Percentiles rank a stretch among this genome's conserved stretches.
Evolutionary conservation across 2,329 filamentous ascomycete genomes (phyloP).

Genomic region (Dichotomopilus funicola): DNA sequence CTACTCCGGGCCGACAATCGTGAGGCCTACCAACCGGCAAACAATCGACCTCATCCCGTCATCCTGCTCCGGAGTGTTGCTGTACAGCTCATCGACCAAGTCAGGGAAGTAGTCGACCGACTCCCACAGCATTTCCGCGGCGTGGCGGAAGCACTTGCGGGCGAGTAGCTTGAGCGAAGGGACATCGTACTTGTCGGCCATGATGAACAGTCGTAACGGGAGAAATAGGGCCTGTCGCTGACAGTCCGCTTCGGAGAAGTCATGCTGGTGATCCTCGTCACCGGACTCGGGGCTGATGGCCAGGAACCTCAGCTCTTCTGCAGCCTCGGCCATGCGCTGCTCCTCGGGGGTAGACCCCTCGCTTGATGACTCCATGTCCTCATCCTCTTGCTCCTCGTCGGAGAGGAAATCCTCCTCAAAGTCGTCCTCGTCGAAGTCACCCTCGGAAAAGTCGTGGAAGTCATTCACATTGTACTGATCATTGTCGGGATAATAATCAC

Average conservation of each 20-base stretch:
- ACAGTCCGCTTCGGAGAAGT: too few species aligned
- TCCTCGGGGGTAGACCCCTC: background rate
- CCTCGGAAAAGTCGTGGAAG: background rate
- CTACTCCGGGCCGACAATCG: background rate
- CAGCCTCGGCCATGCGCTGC: background rate
- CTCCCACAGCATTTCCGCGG: slow-evolving; percentile 7
- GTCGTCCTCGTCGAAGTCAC: background rate
- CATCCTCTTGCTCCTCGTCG: background rate
- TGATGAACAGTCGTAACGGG: slow-evolving; percentile 27
- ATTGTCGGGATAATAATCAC: background rate
- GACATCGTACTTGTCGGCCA: slow-evolving; percentile 34
- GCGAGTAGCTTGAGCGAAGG: slow-evolving; percentile 27
- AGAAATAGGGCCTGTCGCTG: background rate
- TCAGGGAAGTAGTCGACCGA: slow-evolving; percentile 16
- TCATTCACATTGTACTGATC: background rate
- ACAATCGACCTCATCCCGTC: slow-evolving; percentile 19
- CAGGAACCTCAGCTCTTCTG: background rate
- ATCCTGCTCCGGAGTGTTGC: slow-evolving; percentile 17
- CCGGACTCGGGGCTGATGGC: background rate
- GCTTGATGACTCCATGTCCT: background rate
- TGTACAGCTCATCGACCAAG: slow-evolving; percentile 25
- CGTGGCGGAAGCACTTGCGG: slow-evolving; percentile 27
- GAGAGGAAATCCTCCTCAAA: background rate
- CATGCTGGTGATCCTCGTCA: background rate
- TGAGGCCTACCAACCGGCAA: slow-evolving; percentile 15